Conservation (phyloP, 2,329 filamentous ascomycete species). For the Penicillium sp. region DNA sequence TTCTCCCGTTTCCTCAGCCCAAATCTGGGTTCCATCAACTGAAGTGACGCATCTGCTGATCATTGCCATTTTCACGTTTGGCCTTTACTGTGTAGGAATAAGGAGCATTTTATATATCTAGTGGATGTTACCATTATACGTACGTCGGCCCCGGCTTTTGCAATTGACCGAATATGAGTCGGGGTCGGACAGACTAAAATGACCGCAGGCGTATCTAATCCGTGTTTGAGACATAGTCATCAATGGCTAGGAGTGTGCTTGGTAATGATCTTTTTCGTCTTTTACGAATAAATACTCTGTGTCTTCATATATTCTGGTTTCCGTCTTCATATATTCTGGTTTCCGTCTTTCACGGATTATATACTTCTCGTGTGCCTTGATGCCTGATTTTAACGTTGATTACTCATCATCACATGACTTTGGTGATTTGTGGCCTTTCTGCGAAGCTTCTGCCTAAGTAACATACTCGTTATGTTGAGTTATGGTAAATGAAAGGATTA, state of each 20-base stretch:
- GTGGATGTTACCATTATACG: too few species aligned
- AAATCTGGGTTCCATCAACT: neutral
- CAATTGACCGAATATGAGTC: neutral
- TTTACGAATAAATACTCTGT: too few species aligned
- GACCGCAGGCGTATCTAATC: neutral
- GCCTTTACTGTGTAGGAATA: too few species aligned
- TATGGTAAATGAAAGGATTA: neutral
- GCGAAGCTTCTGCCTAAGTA: neutral
- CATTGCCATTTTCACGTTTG: neutral
- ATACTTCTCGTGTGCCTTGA: neutral
- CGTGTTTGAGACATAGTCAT: too few species aligned
- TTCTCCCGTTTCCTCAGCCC: neutral
- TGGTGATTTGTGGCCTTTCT: conserved; percentile 1
- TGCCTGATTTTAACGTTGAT: neutral
- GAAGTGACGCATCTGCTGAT: neutral
- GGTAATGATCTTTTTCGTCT: too few species aligned
- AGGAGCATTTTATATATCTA: too few species aligned
- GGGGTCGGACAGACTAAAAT: neutral
- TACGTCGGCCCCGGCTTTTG: neutral
- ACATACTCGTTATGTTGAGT: neutral
- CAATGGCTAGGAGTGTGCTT: too few species aligned
- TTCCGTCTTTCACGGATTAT: too few species aligned
- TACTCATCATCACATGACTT: conserved; percentile 1
- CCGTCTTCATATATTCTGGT: too few species aligned
- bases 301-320: too few species aligned